phyloP scores from a whole-genome alignment of 768 basidiomycete species.

The Lentinula lateritia region DNA sequence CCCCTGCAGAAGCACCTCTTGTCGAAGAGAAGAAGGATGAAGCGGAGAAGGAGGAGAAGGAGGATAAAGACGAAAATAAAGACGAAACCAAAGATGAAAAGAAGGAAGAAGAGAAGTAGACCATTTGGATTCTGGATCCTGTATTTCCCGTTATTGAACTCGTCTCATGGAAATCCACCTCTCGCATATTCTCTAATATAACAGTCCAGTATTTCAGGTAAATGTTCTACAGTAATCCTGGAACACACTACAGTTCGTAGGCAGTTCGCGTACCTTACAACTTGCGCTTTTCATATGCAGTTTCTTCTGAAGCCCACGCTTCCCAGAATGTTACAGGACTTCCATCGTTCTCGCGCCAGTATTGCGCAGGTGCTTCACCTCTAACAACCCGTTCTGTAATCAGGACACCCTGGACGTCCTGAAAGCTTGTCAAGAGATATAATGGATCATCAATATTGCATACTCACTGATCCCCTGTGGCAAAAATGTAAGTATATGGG shows the following conservation, averaged over 20 bases:
- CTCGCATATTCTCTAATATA: not conserved
- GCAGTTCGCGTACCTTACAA: slow-evolving; percentile 6
- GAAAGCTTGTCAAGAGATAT: not conserved
- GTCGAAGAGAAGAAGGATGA: slow-evolving; percentile 26
- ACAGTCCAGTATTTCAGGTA: not conserved
- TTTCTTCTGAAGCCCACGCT: slow-evolving; percentile 70
- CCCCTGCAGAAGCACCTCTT: slow-evolving; percentile 13
- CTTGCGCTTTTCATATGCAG: slow-evolving; percentile 14
- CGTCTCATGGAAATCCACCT: not conserved
- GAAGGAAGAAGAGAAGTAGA: not conserved
- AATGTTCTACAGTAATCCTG: not conserved
- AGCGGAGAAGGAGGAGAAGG: slow-evolving; percentile 19
- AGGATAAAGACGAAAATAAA: slow-evolving; percentile 21
- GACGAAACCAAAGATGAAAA: slow-evolving; percentile 2
- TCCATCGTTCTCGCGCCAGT: slow-evolving; percentile 69
- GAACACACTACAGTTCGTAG: slow-evolving; percentile 2
- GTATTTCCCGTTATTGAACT: not conserved
- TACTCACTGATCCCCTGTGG: slow-evolving; percentile 59
- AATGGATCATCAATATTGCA: not conserved
- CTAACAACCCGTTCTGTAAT: slow-evolving; percentile 68
- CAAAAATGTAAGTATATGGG: slow-evolving; percentile 1
- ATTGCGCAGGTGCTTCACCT: slow-evolving; percentile 57
- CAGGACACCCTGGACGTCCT: slow-evolving; percentile 81
- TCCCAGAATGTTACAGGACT: slow-evolving; percentile 58
- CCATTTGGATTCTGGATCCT: not conserved